Conservation (phyloP, 176 grass and related monocot genomes). For the Otatea glauca region DNA sequence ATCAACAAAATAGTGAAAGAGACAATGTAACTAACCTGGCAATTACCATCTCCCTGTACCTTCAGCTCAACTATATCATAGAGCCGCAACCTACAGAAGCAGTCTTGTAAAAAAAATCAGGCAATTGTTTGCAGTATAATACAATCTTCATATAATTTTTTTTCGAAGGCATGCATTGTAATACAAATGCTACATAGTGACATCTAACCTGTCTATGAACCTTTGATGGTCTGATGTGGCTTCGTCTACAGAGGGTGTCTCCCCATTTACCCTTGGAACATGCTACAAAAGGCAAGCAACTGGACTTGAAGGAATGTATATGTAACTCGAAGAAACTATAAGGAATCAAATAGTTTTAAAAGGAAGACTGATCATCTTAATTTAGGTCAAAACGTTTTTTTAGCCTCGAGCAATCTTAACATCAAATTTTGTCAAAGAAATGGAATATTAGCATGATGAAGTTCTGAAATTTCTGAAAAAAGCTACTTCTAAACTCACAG, state of each 20-base stretch:
- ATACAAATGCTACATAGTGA: background rate
- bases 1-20: background rate
- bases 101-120: slow-evolving; percentile 17
- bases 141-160: background rate
- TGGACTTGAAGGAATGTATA: slow-evolving; percentile 5
- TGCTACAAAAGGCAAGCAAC: slow-evolving; percentile 55
- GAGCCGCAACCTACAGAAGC: slow-evolving; percentile 54
- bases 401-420: background rate
- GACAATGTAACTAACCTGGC: slow-evolving; percentile 58
- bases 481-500: slow-evolving; percentile 46
- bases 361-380: background rate
- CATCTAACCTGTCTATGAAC: slow-evolving; percentile 56
- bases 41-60: slow-evolving; percentile 74
- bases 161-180: background rate
- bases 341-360: background rate
- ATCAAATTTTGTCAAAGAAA: background rate
- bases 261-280: slow-evolving; percentile 72
- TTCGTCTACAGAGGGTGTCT: slow-evolving; percentile 73
- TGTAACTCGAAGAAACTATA: background rate
- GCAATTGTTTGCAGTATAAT: background rate
- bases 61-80: slow-evolving; percentile 78
- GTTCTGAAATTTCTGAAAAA: background rate
- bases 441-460: background rate
- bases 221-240: slow-evolving; percentile 71
- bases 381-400: background rate